A percentile compares a stretch with the other conserved stretches of the same genome.
Evolutionary conservation across 1,284 basidiomycete genomes (phyloP).

Genomic region (Trametes hirsuta): DNA sequence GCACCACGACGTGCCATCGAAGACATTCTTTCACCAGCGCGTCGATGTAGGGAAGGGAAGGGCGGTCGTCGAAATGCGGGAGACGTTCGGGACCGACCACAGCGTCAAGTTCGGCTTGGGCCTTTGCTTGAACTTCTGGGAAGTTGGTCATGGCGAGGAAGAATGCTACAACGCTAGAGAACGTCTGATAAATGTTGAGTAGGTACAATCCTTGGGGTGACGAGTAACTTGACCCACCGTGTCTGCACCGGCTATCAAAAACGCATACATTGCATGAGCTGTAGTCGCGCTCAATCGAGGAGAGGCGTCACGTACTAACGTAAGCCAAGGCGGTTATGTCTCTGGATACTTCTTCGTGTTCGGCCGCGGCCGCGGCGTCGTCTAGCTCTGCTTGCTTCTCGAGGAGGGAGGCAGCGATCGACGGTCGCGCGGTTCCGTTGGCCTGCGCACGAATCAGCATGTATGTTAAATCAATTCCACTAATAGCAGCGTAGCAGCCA

Average conservation of each 20-base stretch:
- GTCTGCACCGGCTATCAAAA: neutral
- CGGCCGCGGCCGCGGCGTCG: neutral
- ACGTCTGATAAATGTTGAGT: neutral
- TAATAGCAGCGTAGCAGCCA: too few species aligned
- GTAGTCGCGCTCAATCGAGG: too few species aligned
- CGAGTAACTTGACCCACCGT: neutral
- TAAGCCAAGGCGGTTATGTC: conserved; percentile 4
- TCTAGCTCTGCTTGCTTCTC: neutral
- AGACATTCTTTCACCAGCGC: conserved; percentile 33
- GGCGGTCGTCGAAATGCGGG: conserved; percentile 29
- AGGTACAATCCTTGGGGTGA: neutral
- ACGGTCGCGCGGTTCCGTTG: neutral
- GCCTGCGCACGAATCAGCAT: neutral
- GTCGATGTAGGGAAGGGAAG: conserved; percentile 31
- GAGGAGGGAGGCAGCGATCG: conserved; percentile 4
- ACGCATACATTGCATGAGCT: too few species aligned
- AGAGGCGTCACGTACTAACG: neutral
- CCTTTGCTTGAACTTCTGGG: conserved; percentile 31
- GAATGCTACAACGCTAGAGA: conserved; percentile 8
- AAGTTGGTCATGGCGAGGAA: conserved; percentile 29
- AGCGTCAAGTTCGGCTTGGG: conserved; percentile 30
- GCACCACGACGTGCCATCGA: conserved; percentile 25
- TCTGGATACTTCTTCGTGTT: conserved; percentile 2
- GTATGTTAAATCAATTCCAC: too few species aligned
- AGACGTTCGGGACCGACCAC: conserved; percentile 28